Conservation (phyloP, 78 protist species). For the Neovahlkampfia damariscottae region DNA sequence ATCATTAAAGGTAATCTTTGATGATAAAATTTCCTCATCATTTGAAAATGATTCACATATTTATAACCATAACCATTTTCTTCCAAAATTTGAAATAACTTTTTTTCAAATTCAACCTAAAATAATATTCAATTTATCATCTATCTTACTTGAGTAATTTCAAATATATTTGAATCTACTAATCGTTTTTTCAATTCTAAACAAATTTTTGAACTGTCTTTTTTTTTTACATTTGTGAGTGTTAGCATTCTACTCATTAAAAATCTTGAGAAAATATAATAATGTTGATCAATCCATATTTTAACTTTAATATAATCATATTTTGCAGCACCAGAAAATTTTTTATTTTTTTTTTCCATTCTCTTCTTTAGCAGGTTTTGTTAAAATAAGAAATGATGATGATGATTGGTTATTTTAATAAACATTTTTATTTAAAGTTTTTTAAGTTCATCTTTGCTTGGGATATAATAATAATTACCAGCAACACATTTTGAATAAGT, state of each 20-base stretch:
- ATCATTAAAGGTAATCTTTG: not conserved
- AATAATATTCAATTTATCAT: too few relatives aligned
- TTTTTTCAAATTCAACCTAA: constrained; percentile 1
- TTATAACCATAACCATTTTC: not conserved
- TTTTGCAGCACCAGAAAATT: too few relatives aligned
- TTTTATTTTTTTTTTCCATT: too few relatives aligned
- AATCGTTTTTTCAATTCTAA: not conserved
- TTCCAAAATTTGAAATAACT: not conserved
- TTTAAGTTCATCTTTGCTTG: too few relatives aligned
- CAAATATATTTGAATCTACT: not conserved
- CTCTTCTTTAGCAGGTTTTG: too few relatives aligned
- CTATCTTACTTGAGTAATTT: not conserved
- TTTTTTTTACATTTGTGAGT: not conserved
- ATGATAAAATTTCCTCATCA: not conserved
- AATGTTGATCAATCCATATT: not conserved
- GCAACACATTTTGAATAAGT: too few relatives aligned
- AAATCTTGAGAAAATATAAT: not conserved
- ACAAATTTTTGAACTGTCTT: not conserved
- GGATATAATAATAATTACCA: too few relatives aligned
- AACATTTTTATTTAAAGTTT: too few relatives aligned
- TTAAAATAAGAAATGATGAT: too few relatives aligned
- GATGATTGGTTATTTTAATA: too few relatives aligned
- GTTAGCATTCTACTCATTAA: not conserved
- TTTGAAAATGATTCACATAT: not conserved
- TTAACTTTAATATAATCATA: not conserved